Evolutionary conservation across 106 monocot species (phyloP).

Genomic region (Platanthera guangdongensis): DNA sequence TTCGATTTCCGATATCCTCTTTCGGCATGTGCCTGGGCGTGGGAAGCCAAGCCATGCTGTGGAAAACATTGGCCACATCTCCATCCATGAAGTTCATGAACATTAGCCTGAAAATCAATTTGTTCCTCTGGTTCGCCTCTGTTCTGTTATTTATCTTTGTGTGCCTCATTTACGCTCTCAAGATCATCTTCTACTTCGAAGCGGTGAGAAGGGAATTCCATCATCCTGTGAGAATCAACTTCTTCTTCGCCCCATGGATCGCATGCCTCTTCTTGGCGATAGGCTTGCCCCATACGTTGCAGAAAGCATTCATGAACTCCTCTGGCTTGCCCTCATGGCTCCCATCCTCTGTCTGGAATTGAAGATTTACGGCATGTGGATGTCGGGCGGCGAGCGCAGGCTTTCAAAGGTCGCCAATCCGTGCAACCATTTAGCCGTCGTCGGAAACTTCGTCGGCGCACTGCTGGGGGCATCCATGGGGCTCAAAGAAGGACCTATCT

Average conservation of each 20-base stretch:
- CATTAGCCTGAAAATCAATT: conserved; percentile 11
- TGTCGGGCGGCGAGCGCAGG: conserved; percentile 11
- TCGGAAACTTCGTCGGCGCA: conserved; percentile 5
- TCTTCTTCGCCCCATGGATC: conserved; percentile 29
- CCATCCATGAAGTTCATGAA: conserved; percentile 24
- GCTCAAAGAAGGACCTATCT: conserved; percentile 8
- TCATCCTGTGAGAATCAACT: conserved; percentile 21
- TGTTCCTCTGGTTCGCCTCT: conserved; percentile 22
- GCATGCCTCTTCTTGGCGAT: conserved; percentile 21
- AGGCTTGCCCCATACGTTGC: conserved; percentile 14
- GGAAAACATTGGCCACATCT: conserved; percentile 37
- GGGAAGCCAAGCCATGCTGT: conserved; percentile 55
- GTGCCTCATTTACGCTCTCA: conserved; percentile 11
- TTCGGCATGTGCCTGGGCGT: conserved; percentile 53
- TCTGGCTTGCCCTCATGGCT: conserved; percentile 15
- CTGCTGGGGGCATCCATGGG: background rate
- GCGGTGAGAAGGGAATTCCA: conserved; percentile 16
- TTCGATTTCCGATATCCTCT: conserved; percentile 47
- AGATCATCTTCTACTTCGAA: conserved; percentile 25
- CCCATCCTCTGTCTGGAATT: conserved; percentile 19
- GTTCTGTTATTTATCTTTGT: conserved; percentile 2
- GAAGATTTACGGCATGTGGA: conserved; percentile 21
- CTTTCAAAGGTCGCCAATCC: conserved; percentile 15
- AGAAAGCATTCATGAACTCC: background rate
- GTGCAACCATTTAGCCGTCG: conserved; percentile 1